These are phyloP conservation scores for Diaporthe sp. DNA, from an alignment of 2,329 filamentous ascomycete species.

Conservation along the genomic window DNA sequence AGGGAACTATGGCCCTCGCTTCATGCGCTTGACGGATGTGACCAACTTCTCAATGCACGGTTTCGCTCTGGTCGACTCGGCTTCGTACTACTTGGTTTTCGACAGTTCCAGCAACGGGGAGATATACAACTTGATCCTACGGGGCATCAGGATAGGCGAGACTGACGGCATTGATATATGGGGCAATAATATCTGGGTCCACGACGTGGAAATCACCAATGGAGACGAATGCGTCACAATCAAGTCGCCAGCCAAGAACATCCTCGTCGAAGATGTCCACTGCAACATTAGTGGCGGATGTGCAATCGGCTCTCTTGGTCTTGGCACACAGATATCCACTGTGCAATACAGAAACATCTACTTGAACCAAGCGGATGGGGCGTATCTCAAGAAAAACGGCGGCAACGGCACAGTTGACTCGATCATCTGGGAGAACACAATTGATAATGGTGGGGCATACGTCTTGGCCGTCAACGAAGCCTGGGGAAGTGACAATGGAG, in stretches of 20 bases:
- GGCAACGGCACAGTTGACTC: conserved; percentile 61
- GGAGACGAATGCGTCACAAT: conserved; percentile 72
- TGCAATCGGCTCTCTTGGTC: conserved; percentile 64
- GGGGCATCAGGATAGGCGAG: conserved; percentile 60
- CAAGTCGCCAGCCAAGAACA: conserved; percentile 63
- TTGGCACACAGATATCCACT: conserved; percentile 61
- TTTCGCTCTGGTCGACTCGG: conserved; percentile 57
- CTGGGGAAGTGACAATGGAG: conserved; percentile 55
- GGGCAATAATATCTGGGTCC: conserved; percentile 67
- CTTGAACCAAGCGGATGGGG: conserved; percentile 68
- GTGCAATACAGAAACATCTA: conserved; percentile 68
- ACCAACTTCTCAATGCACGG: conserved; percentile 63
- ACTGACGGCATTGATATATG: conserved; percentile 70
- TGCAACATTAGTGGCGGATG: conserved; percentile 70
- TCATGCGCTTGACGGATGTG: conserved; percentile 59
- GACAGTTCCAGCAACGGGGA: conserved; percentile 62
- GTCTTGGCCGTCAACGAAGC: conserved; percentile 66
- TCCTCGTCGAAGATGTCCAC: conserved; percentile 68
- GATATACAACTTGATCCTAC: conserved; percentile 64
- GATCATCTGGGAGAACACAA: conserved; percentile 62
- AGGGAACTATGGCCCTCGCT: conserved; percentile 54
- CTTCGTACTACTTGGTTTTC: conserved; percentile 61
- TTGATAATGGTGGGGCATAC: conserved; percentile 70
- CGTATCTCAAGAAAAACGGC: conserved; percentile 71
- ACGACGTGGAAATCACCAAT: conserved; percentile 71